Evolutionary conservation across 2,329 filamentous ascomycete genomes (phyloP).

Genomic region (Neofusicoccum umdonicola): DNA sequence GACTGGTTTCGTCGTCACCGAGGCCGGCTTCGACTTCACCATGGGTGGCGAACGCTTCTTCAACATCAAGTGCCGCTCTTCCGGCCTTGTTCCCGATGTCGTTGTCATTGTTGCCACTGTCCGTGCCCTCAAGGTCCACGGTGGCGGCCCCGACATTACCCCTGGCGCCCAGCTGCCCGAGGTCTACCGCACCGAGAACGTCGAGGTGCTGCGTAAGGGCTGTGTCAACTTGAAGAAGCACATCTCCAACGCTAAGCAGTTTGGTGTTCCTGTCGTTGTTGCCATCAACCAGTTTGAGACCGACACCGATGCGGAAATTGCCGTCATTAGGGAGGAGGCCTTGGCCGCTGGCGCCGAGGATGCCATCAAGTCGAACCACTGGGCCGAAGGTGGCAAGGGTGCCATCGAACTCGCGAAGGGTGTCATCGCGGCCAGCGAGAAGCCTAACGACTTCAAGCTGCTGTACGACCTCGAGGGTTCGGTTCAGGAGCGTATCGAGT

Average conservation of each 20-base stretch:
- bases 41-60: slow-evolving; percentile 99
- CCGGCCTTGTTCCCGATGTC: slow-evolving; percentile 86
- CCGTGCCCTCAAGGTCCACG: slow-evolving; percentile 93
- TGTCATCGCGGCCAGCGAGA: slow-evolving; percentile 77
- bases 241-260: slow-evolving; percentile 82
- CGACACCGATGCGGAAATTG: slow-evolving; percentile 88
- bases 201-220: slow-evolving; percentile 83
- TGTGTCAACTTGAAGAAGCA: slow-evolving; percentile 96
- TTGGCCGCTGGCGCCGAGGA: slow-evolving; percentile 90
- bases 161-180: slow-evolving; percentile 81
- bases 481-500: slow-evolving; percentile 85
- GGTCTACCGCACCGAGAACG: slow-evolving; percentile 90
- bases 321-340: slow-evolving; percentile 84
- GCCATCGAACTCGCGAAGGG: slow-evolving; percentile 85
- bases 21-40: slow-evolving; percentile 98
- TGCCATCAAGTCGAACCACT: slow-evolving; percentile 92
- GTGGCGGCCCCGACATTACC: slow-evolving; percentile 88
- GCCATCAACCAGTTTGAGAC: slow-evolving; percentile 96
- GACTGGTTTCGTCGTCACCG: slow-evolving; percentile 90
- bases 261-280: slow-evolving; percentile 90
- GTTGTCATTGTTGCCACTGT: slow-evolving; percentile 96
- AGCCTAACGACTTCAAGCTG: slow-evolving; percentile 80
- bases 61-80: slow-evolving; percentile 98
- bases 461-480: slow-evolving; percentile 75
- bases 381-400: slow-evolving; percentile 90